Evolutionary conservation across 768 basidiomycete genomes (phyloP).

Genomic region (Boletellus ananas): DNA sequence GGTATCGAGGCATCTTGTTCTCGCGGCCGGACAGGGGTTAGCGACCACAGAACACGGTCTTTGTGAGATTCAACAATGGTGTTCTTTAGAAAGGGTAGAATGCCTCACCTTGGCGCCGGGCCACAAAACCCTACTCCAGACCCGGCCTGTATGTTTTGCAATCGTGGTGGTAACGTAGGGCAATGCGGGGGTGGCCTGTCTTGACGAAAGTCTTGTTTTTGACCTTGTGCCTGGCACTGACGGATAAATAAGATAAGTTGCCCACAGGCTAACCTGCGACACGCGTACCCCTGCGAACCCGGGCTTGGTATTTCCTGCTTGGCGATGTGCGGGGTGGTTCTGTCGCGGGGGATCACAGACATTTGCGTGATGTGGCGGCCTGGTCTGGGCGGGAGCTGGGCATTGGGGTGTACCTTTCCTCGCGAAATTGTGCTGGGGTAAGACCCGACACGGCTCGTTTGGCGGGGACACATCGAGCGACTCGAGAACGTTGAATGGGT

Average conservation of each 20-base stretch:
- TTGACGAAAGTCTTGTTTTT: background rate
- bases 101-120: conserved; percentile 7
- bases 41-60: conserved; percentile 3
- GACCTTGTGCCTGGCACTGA: conserved; percentile 1
- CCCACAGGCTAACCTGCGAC: background rate
- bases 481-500: conserved; percentile 5
- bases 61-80: background rate
- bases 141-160: background rate
- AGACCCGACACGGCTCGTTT: background rate
- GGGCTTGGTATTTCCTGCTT: background rate
- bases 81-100: background rate
- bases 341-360: background rate
- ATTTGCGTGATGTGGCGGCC: background rate
- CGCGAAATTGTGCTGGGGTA: background rate
- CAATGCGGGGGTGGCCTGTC: background rate
- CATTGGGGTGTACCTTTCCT: background rate
- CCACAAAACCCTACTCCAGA: background rate
- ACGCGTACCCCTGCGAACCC: conserved; percentile 4
- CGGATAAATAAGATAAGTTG: background rate
- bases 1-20: background rate
- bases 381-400: background rate
- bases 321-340: background rate
- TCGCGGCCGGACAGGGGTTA: conserved; percentile 1
- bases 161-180: conserved; percentile 2
- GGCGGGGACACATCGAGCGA: background rate